Base-by-base conservation (phyloP, 192 early-diverging fungal genomes). In the Coemansia sp. region DNA sequence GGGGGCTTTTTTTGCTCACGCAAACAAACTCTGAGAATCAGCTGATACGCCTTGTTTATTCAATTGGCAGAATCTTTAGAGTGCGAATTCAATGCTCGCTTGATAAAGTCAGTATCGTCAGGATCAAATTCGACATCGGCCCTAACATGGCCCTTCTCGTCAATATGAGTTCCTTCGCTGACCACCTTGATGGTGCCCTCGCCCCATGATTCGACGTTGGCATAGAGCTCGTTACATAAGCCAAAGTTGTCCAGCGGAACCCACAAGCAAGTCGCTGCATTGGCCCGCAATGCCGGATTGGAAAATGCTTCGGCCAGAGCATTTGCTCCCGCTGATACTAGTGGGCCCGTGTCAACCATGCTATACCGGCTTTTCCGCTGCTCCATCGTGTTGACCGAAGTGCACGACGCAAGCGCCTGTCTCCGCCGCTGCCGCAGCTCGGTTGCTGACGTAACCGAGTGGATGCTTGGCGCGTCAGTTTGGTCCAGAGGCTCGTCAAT, bases 41-140 rank as follows among this genome's bases (percentile, higher is more conserved):
- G 23, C 23, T 26, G 23, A 26, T 26, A 26, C 23, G 23, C 23
- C 23, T 26, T 26, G 23, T 26, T 26, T 26, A 26, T 26, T 26
- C 23, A 26, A 26, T 26, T 26, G 23, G 23, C 23, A 26, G 23
- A 26, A 26, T 26, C 23, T 4, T 26, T 26, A 26, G 23, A 26
- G 4, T 26, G 23, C 23, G 23, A 26, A 26, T 26, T 26, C 23
- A 26, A 26, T 26, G 46, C 46, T 6, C 23, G 46, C 11, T 48
- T 48, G 23, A 48, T 28, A 48, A 48, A 48, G 46, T 48, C 46
- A 14, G 46, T 48, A 14, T 48, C 46, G 12, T 76, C 72, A 2
- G 65, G 61, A 10, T 65, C 57, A 65, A 76, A 76, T n/a, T 76
- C 66, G 6, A 69, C 62, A 54, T 76, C 43, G 8, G 62, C 72